phyloP scores from a whole-genome alignment of 1,139 yeast genomes.

The Geotrichum citri-aurantii region DNA sequence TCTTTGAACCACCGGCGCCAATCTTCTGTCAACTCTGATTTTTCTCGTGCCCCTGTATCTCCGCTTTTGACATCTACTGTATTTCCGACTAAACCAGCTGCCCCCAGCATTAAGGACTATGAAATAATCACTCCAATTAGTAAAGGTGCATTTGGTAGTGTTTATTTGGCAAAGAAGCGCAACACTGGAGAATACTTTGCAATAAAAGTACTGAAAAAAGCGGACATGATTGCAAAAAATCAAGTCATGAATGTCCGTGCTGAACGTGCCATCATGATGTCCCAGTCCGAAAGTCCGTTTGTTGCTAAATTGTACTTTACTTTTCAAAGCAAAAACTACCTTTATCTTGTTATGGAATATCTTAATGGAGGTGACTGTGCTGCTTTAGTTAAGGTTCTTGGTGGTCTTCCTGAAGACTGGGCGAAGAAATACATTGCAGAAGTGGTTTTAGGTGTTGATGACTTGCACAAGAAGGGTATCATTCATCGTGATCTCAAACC shows the following conservation, averaged over 20 bases:
- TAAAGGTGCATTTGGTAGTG: conserved; percentile 97
- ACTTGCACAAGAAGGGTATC: conserved; percentile 79
- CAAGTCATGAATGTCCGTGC: conserved; percentile 92
- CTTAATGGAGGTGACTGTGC: conserved; percentile 96
- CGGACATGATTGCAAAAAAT: conserved; percentile 96
- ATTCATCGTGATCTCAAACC: conserved; percentile 95
- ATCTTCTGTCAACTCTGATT: conserved; percentile 26
- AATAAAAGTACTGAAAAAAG: conserved; percentile 84
- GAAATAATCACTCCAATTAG: conserved; percentile 90
- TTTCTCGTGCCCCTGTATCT: conserved; percentile 50
- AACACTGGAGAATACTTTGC: conserved; percentile 94
- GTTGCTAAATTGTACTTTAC: conserved; percentile 87
- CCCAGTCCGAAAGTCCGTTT: conserved; percentile 88
- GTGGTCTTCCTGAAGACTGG: conserved; percentile 79
- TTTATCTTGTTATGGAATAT: conserved; percentile 94
- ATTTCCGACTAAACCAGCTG: conserved; percentile 39
- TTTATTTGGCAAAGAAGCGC: conserved; percentile 74
- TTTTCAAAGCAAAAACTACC: conserved; percentile 81
- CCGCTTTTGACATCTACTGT: conserved; percentile 66
- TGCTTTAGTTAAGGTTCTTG: conserved; percentile 72
- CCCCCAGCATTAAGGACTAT: conserved; percentile 79
- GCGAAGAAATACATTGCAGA: conserved; percentile 82
- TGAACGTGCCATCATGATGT: conserved; percentile 96
- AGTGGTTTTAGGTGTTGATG: conserved; percentile 83
- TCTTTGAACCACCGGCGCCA: conserved; percentile 27